Evolutionary conservation across 2,329 filamentous ascomycete genomes (phyloP), one percentile per base, ranked within the genome.

Genomic region (Calonectria crousiana): DNA sequence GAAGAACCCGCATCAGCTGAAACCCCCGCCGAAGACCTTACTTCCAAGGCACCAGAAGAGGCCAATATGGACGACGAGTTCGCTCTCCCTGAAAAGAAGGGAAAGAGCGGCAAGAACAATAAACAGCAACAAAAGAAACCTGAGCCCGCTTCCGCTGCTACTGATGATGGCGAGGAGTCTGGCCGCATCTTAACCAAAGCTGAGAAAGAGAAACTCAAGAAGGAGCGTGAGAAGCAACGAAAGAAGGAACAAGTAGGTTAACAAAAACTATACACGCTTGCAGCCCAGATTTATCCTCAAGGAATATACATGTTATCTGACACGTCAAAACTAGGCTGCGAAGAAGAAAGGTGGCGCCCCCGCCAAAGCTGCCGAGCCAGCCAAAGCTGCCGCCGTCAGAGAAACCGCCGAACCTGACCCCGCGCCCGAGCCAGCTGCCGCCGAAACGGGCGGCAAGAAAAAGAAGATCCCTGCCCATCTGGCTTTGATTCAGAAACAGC

Each of bases 131-230:
- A 86, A 23, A 84, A 88, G 76, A 84, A 87, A 62, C 84, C 85
- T 20, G 88, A 89, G 41, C 87, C 88, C 6, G 38, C 38, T 41
- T 87, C 88, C 6, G 89, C 88, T 3, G 89, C 88, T 26, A 89
- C 89, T 23, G 89, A 86, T 14, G 91, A 85, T 20, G 89, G 88
- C n/a, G 91, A 84, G 10, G 89, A 88, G 5, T 88, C 88, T 73
- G 93, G 93, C 56, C 91, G 92, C 70, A 90, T 98, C 64, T 92
- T 98, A 87, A 98, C 95, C 49, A 99, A 98, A 91, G 97, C 97
- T 73, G 96, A 99, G 88, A 99, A 99, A 88, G 97, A 99, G 85
- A 98, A 95, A 86, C 90, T 96, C 82, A 98, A 96, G 90, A 99
- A 98, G 88, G 97, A 99, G 88, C 93, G 95, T 75, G 97, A 99